A percentile compares a stretch with the other conserved stretches of the same genome.
phyloP scores from a whole-genome alignment of 352 stramenopile species.

The Aphanomyces astaci region DNA sequence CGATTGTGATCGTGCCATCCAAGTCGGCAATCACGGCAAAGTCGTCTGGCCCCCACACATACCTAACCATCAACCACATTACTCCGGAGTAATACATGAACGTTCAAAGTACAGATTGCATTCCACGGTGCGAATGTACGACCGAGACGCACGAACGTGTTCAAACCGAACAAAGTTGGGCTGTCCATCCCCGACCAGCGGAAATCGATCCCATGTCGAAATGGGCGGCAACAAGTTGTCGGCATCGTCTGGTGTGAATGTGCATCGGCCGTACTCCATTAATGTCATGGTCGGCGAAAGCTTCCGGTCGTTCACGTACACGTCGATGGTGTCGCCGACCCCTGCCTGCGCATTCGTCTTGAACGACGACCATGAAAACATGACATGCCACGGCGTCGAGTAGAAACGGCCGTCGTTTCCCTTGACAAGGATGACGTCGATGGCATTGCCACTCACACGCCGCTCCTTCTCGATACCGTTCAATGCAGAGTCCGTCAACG shows the following conservation, averaged over 20 bases:
- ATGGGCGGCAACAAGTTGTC: not conserved
- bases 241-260: not conserved
- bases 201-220: conserved; percentile 1
- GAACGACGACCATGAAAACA: conserved; percentile 21
- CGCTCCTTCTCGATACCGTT: conserved; percentile 20
- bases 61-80: not conserved
- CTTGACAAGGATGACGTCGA: conserved; percentile 22
- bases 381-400: conserved; percentile 23
- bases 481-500: not conserved
- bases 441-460: conserved; percentile 16
- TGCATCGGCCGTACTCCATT: conserved; percentile 19
- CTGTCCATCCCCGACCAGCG: not conserved
- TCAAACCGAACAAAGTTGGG: conserved; percentile 52
- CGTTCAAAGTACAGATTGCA: conserved; percentile 39
- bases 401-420: conserved; percentile 1
- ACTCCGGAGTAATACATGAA: not conserved
- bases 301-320: conserved; percentile 21
- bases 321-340: conserved; percentile 21
- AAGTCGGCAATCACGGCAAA: conserved; percentile 22
- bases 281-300: conserved; percentile 6
- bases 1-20: conserved; percentile 24
- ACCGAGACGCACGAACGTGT: conserved; percentile 57
- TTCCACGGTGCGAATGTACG: conserved; percentile 68
- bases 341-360: conserved; percentile 20
- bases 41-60: conserved; percentile 23